Evolutionary conservation across 176 grass and related monocot genomes (phyloP), one percentile per base, ranked within the genome.

Genomic region (Zoysia pacifica): DNA sequence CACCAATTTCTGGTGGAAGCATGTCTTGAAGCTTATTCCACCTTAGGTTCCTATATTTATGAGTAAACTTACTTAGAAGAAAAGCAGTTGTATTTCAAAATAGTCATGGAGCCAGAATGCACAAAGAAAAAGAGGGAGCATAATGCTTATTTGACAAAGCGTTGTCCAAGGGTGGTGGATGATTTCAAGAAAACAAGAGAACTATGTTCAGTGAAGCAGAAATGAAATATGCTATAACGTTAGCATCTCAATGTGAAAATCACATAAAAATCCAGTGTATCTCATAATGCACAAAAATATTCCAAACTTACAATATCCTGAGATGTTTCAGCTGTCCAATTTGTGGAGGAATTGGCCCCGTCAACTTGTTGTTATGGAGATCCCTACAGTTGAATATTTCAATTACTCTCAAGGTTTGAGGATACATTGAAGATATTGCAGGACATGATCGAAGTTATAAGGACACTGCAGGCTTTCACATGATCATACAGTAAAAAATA

Each of bases 321-420:
- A 99, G 86, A 85, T 93, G 93, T 80, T 93, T 99, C 76, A 99
- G 65, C 44, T 82, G 84, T 49, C 97, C 97, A 88, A 99, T 99
- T 80, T 99, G 97, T 58, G 88, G 82, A 73, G 90, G 90, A 63
- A 99, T 96, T 9, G 97, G 93, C 43, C 97, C 93, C 2, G 93
- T 99, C 88, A 99, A 89, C 88, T 99, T 99, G 89, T 99, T 99
- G 82, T 93, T 99, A 81, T 96, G 97, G 53, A 99, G 88, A 87
- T 99, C 97, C 93, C 97, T 99, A 69, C 41, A 66, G 85, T 82
- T 86, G 68, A 62, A 77, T 5, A 78, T 50, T 48, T 65, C 43
- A 86, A 76, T 56, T 55, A 62, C 40, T 62, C 48, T 62, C 41
- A 78, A 53, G 52, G 39, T 78, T 73, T 45, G 47, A 41, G 56